A percentile compares a stretch with the other conserved stretches of the same genome.
These are phyloP conservation scores for Rhodotorula graminis DNA, from an alignment of 768 basidiomycete genomes.

Conservation along the genomic window DNA sequence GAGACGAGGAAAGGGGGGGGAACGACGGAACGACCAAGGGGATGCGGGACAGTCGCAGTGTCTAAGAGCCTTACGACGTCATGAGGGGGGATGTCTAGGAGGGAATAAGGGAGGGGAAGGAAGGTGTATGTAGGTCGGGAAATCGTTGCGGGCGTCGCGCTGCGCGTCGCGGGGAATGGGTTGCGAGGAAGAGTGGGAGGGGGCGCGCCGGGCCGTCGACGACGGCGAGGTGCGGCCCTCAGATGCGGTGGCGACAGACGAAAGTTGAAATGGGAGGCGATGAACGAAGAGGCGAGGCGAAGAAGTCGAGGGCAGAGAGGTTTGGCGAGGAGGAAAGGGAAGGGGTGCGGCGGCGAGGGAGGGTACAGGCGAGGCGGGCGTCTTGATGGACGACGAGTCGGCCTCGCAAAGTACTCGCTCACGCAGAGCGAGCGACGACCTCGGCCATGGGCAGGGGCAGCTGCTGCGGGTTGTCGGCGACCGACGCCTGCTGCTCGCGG, in stretches of 20 bases:
- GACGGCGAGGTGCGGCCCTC: not conserved
- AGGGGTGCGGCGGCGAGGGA: no score
- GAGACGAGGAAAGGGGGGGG: no score
- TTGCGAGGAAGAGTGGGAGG: not conserved
- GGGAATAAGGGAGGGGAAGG: no score
- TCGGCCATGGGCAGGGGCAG: not conserved
- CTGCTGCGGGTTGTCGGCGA: not conserved
- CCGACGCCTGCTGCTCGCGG: not conserved
- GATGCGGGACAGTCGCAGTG: not conserved
- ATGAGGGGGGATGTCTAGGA: not conserved
- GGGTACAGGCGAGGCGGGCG: no score
- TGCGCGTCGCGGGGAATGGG: not conserved
- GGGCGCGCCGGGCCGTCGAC: no score
- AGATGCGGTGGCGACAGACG: not conserved
- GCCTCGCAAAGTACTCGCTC: not conserved
- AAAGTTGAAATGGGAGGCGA: not conserved
- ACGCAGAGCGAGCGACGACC: not conserved
- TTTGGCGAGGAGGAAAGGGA: not conserved
- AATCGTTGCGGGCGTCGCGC: slow-evolving; percentile 1
- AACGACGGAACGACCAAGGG: slow-evolving; percentile 4
- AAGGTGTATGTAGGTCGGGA: not conserved
- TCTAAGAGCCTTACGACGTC: slow-evolving; percentile 9
- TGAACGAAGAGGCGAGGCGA: no score
- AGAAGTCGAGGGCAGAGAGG: no score
- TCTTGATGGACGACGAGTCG: no score